Conservation (phyloP, 202 grass and related monocot genomes). For the Setaria italica region DNA sequence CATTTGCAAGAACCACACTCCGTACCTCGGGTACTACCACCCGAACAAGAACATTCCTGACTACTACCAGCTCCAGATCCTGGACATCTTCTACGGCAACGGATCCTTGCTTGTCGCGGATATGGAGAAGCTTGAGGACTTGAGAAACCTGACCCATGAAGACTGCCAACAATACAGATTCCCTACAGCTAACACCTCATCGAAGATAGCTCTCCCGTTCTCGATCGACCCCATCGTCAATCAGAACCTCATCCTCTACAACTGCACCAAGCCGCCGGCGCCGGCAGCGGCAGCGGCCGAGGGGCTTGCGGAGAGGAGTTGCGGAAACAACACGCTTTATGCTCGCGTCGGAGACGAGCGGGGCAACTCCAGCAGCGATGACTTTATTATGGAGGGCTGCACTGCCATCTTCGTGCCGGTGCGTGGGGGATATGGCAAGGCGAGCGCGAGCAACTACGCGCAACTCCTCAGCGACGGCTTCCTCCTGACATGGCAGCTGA, state of each 20-base stretch:
- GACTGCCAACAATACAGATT: too few relatives aligned
- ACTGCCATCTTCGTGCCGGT: background rate
- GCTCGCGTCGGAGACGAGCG: background rate
- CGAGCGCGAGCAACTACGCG: background rate
- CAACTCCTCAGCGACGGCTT: background rate
- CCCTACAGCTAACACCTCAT: too few relatives aligned
- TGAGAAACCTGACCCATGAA: too few relatives aligned
- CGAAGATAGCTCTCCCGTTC: background rate
- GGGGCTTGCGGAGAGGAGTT: background rate
- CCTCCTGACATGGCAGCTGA: background rate
- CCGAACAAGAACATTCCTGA: fast-evolving
- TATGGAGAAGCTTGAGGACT: too few relatives aligned
- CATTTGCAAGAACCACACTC: too few relatives aligned
- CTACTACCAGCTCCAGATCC: background rate
- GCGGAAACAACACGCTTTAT: background rate
- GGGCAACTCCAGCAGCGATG: too few relatives aligned
- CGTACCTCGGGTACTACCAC: background rate
- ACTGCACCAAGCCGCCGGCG: background rate
- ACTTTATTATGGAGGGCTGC: background rate
- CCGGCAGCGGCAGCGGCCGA: background rate
- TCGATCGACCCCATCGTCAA: background rate
- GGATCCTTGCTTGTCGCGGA: conserved; percentile 41
- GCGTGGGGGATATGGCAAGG: background rate
- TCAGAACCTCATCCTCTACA: background rate
- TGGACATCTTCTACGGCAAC: conserved; percentile 50